Conservation (phyloP, 148 eudicot genomes). For the Vaccinium macrocarpon region DNA sequence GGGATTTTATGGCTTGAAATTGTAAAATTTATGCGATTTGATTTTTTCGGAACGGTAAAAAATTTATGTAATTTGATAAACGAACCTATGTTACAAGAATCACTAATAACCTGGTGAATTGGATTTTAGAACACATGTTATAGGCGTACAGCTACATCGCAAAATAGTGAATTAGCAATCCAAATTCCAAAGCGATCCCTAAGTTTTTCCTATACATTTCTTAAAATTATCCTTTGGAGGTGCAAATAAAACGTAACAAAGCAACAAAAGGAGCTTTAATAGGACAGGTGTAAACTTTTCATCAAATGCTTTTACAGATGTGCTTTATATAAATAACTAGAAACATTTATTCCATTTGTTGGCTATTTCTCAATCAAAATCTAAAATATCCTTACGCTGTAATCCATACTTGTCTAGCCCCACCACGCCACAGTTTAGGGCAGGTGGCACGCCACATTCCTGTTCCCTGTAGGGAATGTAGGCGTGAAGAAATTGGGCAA, state of each 20-base stretch:
- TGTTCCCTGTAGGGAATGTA: too few relatives aligned
- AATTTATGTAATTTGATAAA: neutral
- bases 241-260: neutral
- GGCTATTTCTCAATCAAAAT: too few relatives aligned
- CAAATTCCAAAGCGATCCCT: neutral
- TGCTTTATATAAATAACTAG: too few relatives aligned
- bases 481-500: neutral
- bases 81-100: neutral
- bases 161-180: neutral
- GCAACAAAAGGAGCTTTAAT: neutral
- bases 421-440: too few relatives aligned
- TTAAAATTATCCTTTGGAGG: neutral
- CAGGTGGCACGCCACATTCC: too few relatives aligned
- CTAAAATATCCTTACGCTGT: too few relatives aligned
- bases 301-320: neutral
- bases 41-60: neutral
- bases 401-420: too few relatives aligned
- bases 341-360: too few relatives aligned
- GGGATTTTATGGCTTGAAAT: neutral
- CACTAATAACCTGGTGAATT: neutral
- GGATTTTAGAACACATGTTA: neutral
- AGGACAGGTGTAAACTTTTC: neutral
- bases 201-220: neutral
- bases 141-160: neutral
- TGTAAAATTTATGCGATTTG: neutral